These are phyloP conservation scores for Rosa hybrid DNA, from an alignment of 331 rosid genomes.

Conservation along the genomic window DNA sequence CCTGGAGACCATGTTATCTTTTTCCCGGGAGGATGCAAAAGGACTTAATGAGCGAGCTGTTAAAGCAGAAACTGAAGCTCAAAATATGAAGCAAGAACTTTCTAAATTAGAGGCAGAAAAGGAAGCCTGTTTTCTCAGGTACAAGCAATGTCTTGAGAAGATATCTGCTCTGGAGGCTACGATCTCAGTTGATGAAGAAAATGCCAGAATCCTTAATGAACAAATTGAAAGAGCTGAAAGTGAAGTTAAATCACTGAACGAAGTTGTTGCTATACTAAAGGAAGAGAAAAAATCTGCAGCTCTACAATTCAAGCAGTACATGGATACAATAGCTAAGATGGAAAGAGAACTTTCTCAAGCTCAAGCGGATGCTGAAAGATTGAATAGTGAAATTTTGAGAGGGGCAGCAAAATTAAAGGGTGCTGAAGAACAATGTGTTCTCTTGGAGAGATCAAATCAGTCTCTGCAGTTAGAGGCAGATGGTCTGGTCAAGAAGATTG, in stretches of 20 bases:
- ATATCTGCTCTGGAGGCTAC: conserved; percentile 65
- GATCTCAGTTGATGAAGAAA: conserved; percentile 64
- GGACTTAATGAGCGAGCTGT: conserved; percentile 53
- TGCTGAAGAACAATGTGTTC: conserved; percentile 53
- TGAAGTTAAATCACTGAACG: conserved; percentile 57
- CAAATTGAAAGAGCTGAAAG: conserved; percentile 59
- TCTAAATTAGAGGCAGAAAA: conserved; percentile 63
- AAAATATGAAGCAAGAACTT: conserved; percentile 58
- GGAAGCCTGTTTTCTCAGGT: conserved; percentile 61
- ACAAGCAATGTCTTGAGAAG: conserved; percentile 61
- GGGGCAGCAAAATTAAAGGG: conserved; percentile 55
- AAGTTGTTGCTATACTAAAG: conserved; percentile 44
- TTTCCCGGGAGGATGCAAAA: conserved; percentile 53
- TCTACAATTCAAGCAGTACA: conserved; percentile 58
- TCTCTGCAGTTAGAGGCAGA: conserved; percentile 67
- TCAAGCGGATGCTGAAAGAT: conserved; percentile 51
- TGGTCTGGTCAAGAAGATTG: conserved; percentile 66
- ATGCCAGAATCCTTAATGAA: conserved; percentile 57
- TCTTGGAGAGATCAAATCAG: conserved; percentile 64
- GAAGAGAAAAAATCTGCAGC: conserved; percentile 68
- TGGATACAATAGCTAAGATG: conserved; percentile 68
- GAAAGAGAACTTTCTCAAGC: conserved; percentile 62
- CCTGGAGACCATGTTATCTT: conserved; percentile 55
- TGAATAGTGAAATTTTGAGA: conserved; percentile 48
- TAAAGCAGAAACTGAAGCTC: conserved; percentile 65